These are phyloP conservation scores for Neoboletus subvelutipes DNA, from an alignment of 768 basidiomycete genomes.

Conservation along the genomic window DNA sequence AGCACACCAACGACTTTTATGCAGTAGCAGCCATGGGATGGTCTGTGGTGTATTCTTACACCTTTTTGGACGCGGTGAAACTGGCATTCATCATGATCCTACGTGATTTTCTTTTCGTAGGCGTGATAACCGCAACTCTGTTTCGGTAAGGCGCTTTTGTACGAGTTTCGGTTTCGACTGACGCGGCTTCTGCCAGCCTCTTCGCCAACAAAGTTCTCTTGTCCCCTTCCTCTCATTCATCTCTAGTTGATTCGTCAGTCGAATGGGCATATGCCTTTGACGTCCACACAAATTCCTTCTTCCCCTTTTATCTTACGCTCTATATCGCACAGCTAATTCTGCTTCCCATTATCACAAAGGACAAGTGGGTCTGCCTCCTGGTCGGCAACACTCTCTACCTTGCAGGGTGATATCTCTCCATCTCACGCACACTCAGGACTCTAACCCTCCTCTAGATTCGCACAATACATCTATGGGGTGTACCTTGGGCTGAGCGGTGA, in stretches of 20 bases:
- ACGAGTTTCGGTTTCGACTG: slow-evolving; percentile 11
- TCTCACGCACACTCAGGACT: not conserved
- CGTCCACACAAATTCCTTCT: slow-evolving; percentile 96
- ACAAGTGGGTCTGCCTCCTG: slow-evolving; percentile 93
- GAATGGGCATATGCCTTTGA: slow-evolving; percentile 98
- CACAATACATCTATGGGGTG: slow-evolving; percentile 89
- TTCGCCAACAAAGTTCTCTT: slow-evolving; percentile 70
- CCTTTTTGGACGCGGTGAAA: slow-evolving; percentile 52
- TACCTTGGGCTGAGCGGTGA: slow-evolving; percentile 83
- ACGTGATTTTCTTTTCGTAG: slow-evolving; percentile 83
- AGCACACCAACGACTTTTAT: not conserved
- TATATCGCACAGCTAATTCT: slow-evolving; percentile 89
- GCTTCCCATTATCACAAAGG: slow-evolving; percentile 75
- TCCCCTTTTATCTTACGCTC: slow-evolving; percentile 87
- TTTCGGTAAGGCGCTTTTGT: slow-evolving; percentile 53
- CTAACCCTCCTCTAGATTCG: slow-evolving; percentile 50
- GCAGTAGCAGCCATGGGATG: slow-evolving; percentile 81
- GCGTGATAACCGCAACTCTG: slow-evolving; percentile 69
- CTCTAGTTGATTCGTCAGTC: slow-evolving; percentile 66
- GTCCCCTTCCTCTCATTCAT: slow-evolving; percentile 70
- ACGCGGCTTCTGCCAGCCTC: slow-evolving; percentile 43
- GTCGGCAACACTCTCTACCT: slow-evolving; percentile 81
- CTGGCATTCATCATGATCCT: slow-evolving; percentile 81
- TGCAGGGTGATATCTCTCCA: slow-evolving; percentile 59
- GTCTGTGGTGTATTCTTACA: slow-evolving; percentile 79